A percentile compares a stretch with the other conserved stretches of the same genome.
These are phyloP conservation scores for Fusarium illudens DNA, from an alignment of 2,329 filamentous ascomycete species.

Conservation along the genomic window DNA sequence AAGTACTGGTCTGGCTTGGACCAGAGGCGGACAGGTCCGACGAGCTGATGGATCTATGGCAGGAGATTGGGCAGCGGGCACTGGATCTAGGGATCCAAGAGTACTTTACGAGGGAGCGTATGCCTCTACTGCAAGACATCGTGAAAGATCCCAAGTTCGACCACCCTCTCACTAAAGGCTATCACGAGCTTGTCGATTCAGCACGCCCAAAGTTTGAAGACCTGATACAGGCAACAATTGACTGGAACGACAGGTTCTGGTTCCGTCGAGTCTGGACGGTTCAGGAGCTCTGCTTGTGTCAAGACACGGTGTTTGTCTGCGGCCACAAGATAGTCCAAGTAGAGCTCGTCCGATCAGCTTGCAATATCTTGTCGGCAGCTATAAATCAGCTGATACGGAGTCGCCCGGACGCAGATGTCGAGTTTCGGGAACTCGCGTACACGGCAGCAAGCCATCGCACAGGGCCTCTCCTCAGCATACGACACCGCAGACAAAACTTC, in stretches of 20 bases:
- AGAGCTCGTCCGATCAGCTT: background rate
- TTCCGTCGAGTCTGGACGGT: slow-evolving; percentile 6
- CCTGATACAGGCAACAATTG: background rate
- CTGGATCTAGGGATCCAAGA: background rate
- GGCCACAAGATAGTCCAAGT: background rate
- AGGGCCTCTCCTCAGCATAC: background rate
- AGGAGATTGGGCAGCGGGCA: background rate
- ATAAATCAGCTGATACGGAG: background rate
- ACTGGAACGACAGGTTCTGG: background rate
- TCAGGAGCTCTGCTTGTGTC: background rate
- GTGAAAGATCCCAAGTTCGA: background rate
- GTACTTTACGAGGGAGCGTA: background rate
- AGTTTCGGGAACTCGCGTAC: background rate
- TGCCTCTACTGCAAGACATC: background rate
- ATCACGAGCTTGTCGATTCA: background rate
- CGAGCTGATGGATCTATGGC: background rate
- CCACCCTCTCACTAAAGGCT: background rate
- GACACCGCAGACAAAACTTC: background rate
- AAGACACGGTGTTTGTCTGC: background rate
- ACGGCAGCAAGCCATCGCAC: background rate
- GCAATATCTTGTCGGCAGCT: background rate
- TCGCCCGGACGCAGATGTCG: background rate
- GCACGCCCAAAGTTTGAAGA: background rate
- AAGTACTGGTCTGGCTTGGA: slow-evolving; percentile 1
- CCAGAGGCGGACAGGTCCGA: background rate